phyloP scores from a whole-genome alignment of 805 yeast genomes.

The Candida nanaspora region DNA sequence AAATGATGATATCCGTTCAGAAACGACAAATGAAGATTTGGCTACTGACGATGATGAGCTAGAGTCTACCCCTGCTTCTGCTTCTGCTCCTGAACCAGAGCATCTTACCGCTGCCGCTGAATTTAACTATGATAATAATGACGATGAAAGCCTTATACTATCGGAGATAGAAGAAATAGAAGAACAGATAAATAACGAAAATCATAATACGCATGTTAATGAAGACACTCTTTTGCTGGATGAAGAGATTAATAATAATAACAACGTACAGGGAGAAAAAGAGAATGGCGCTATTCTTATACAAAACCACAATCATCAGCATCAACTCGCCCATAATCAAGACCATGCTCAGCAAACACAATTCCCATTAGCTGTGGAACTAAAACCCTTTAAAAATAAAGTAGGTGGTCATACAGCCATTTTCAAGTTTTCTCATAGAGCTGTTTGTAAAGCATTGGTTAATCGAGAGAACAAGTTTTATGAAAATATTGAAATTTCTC shows the following conservation, averaged over 20 bases:
- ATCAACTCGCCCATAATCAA: neutral
- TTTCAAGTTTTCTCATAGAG: constrained; percentile 82
- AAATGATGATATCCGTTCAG: neutral
- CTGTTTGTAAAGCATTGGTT: constrained; percentile 89
- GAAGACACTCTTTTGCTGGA: too few relatives aligned
- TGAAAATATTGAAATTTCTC: constrained; percentile 75
- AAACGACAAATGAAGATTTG: neutral
- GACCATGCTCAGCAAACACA: constrained; percentile 9
- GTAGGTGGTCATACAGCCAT: constrained; percentile 99
- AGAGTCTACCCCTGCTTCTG: neutral
- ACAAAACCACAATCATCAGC: neutral
- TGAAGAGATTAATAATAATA: too few relatives aligned
- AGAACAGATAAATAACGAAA: constrained; percentile 3
- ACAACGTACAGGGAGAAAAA: too few relatives aligned
- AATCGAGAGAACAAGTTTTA: constrained; percentile 89
- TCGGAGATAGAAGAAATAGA: constrained; percentile 19
- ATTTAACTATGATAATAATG: constrained; percentile 29
- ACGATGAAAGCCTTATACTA: constrained; percentile 7
- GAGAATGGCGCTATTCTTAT: too few relatives aligned
- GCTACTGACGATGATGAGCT: neutral
- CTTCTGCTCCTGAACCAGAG: constrained; percentile 17
- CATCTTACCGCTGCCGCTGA: constrained; percentile 45
- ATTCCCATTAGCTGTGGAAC: constrained; percentile 76
- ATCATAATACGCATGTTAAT: neutral
- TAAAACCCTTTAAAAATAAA: constrained; percentile 85